Base-by-base conservation (phyloP, 2,329 filamentous ascomycete genomes). In the Talaromyces sp. region DNA sequence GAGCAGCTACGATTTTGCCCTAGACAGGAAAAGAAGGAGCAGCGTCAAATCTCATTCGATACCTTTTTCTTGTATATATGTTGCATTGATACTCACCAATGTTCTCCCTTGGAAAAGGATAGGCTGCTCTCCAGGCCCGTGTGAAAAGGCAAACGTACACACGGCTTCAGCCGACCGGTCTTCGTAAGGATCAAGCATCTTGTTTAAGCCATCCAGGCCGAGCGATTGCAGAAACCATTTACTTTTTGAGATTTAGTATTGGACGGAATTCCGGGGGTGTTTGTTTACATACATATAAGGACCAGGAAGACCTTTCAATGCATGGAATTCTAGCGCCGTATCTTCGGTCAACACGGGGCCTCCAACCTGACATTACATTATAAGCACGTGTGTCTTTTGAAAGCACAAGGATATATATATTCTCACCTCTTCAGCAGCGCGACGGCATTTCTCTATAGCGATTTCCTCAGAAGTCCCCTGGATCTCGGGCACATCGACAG, bases 281-380 rank as follows among this genome's bases (percentile, higher is more conserved):
- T 17, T 17, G 11, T 77, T 67, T 81, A 96, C 57, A 51, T 62
- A 62, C 93, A 99, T 96, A 74, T 99, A 99, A 46, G 93, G 91
- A 1, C 94, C 94, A 1, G 94, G 94, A 31, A 99, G 82, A n/a
- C 92, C 92, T 61, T 90, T 86, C 63, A 97, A 83, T 21, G 93
- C 92, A 71, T 90, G 88, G 73, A 97, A 99, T 79, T 92, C 95
- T 54, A 99, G 82, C 66, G 92, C 92, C 17, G 94, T 99, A 75
- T 99, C 94, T 77, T 99, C 94, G 11, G 96, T 93, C 43, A 99
- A 81, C 9, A 97, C 94, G 3, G 95, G 92, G 0, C 92, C 92
- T 69, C 88, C 81, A 54, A 94, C 77, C 91, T 95, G 24, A 55
- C n/a, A 31, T 26, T 2, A 12, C 14, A 12, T 24, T 3, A n/a